Evolutionary conservation across 2,329 filamentous ascomycete genomes (phyloP), one percentile per base, ranked within the genome.

Genomic region (Neonectria sp.): DNA sequence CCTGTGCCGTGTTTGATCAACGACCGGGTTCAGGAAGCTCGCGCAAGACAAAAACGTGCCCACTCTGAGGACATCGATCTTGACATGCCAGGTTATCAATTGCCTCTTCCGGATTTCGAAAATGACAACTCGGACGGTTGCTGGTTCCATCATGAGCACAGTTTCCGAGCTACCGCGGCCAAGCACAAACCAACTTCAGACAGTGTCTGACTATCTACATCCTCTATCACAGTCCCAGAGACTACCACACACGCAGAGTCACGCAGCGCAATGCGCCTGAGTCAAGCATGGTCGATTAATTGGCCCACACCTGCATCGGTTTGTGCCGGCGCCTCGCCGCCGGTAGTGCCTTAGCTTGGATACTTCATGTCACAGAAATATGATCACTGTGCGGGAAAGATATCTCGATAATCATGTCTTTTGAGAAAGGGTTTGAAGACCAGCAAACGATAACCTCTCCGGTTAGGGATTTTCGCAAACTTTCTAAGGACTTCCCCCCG

Each of bases 201-300:
- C 40, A 40, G 37, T 40, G 37, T n/a, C 15, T n/a, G 37, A 40
- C 37, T n/a, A 40, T 40, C 37, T 40, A 40, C 37, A 40, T 35
- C 43, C 31, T 55, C 35, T 15, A 45, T 53, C 21, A 35, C 51
- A 21, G 40, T 45, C 40, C n/a, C 40, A n/a, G n/a, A 21, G 40
- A 24, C 40, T 12, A n/a, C 9, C 40, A 45, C 17, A 21, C 15
- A 17, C 37, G 15, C 15, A n/a, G 37, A 40, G 46, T 56, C 52
- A 49, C 33, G 24, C 51, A 60, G 37, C 25, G 25, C 51, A 37
- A 48, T 55, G 40, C 17, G 49, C 63, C 68, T 62, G 72, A 74
- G 67, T 74, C 72, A 72, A 73, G 64, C 49, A 59, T 45, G 46
- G 46, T 37, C 40, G 55, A 48, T 40, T 51, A 37, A 67, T 63